phyloP scores from a whole-genome alignment of 495 filamentous ascomycete species.

The Penicillium steckii region DNA sequence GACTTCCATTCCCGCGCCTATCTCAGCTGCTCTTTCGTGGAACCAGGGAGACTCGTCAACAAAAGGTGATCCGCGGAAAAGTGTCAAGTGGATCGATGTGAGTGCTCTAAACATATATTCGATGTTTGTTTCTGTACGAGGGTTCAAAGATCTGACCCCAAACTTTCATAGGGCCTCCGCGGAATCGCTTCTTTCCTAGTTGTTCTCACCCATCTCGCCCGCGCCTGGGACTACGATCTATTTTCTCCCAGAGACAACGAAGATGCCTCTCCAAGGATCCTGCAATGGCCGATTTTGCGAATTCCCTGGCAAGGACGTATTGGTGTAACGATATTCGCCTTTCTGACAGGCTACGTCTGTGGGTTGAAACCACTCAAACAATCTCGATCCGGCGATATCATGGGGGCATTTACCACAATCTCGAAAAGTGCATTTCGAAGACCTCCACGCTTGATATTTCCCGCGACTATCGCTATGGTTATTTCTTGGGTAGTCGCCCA shows the following conservation, averaged over 20 bases:
- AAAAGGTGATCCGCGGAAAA: slow-evolving; percentile 49
- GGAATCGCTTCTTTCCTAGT: slow-evolving; percentile 67
- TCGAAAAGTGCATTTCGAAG: slow-evolving; percentile 64
- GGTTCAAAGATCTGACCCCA: no score
- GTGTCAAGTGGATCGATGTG: slow-evolving; percentile 73
- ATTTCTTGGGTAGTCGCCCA: slow-evolving; percentile 64
- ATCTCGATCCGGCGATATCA: slow-evolving; percentile 52
- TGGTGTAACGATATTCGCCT: slow-evolving; percentile 65
- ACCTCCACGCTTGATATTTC: slow-evolving; percentile 62
- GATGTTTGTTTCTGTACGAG: no score
- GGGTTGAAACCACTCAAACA: slow-evolving; percentile 65
- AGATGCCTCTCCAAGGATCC: slow-evolving; percentile 46
- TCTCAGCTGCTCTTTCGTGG: slow-evolving; percentile 31
- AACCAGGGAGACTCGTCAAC: slow-evolving; percentile 20
- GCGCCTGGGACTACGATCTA: slow-evolving; percentile 58
- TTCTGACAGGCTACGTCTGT: slow-evolving; percentile 69
- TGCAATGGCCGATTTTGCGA: slow-evolving; percentile 62
- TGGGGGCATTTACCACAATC: slow-evolving; percentile 53
- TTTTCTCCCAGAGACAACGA: slow-evolving; percentile 54
- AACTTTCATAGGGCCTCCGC: slow-evolving; percentile 68
- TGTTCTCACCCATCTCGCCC: slow-evolving; percentile 63
- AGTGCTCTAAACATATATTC: slow-evolving; percentile 28
- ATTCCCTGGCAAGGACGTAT: slow-evolving; percentile 64
- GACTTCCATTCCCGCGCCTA: background rate
- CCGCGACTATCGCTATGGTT: slow-evolving; percentile 55